A percentile compares a stretch with the other conserved stretches of the same genome.
Evolutionary conservation across 768 basidiomycete genomes (phyloP).

Genomic region (Suillus bovinus): DNA sequence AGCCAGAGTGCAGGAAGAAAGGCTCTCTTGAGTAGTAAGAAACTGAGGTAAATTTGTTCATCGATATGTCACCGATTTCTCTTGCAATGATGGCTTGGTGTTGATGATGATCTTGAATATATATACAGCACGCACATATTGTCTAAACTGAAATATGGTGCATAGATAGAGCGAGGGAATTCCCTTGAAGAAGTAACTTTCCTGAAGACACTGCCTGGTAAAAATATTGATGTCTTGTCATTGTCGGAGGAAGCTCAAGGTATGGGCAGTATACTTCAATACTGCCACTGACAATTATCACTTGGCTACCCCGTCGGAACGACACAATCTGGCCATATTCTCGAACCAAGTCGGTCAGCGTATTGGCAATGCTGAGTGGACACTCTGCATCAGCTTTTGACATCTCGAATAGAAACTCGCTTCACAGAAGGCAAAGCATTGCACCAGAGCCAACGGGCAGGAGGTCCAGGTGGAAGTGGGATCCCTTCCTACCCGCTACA

Average conservation of each 20-base stretch:
- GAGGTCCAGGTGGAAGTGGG: background rate
- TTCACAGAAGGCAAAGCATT: background rate
- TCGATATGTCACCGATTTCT: no score
- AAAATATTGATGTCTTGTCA: background rate
- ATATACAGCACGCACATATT: no score
- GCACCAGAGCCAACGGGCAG: background rate
- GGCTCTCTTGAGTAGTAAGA: no score
- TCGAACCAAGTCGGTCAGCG: background rate
- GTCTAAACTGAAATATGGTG: no score
- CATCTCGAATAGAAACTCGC: background rate
- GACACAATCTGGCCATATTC: background rate
- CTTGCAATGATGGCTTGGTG: no score
- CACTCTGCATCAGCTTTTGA: background rate
- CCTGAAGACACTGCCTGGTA: background rate
- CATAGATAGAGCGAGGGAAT: background rate
- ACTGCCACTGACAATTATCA: background rate
- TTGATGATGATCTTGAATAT: no score
- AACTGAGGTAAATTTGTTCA: no score
- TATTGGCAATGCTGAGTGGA: background rate
- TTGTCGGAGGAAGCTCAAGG: background rate
- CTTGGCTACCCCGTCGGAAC: background rate
- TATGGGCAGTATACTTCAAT: background rate
- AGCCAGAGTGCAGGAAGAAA: no score
- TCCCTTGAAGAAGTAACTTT: background rate
- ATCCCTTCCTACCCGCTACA: background rate